Conservation (phyloP, 805 yeast species). For the Kuraishia ogatae region DNA sequence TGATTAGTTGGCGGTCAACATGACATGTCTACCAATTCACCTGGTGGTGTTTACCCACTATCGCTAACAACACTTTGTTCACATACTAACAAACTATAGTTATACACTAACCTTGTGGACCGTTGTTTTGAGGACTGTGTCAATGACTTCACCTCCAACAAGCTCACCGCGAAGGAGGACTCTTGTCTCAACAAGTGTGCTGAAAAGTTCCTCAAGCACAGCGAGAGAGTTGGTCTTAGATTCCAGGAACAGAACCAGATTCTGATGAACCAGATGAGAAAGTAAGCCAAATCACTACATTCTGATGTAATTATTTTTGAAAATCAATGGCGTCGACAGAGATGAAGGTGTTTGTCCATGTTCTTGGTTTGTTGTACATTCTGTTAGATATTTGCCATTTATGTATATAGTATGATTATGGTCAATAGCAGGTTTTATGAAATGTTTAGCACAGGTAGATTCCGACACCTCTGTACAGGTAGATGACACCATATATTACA, state of each 20-base stretch:
- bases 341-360: neutral
- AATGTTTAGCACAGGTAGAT: too few species aligned
- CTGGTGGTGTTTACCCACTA: too few species aligned
- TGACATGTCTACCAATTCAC: too few species aligned
- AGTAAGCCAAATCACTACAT: constrained; percentile 6
- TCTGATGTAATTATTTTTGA: neutral
- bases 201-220: constrained; percentile 95
- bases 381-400: neutral
- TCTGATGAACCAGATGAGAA: constrained; percentile 62
- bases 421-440: neutral
- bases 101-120: constrained; percentile 90
- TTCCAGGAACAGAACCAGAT: constrained; percentile 93
- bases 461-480: too few species aligned
- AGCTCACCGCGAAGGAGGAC: constrained; percentile 77
- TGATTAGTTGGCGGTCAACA: too few species aligned
- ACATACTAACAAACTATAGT: constrained; percentile 13
- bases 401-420: neutral
- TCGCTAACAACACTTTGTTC: too few species aligned
- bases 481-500: too few species aligned
- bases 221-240: constrained; percentile 97
- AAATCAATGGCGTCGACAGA: neutral
- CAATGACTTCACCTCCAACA: constrained; percentile 92
- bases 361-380: neutral
- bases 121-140: constrained; percentile 98
- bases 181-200: constrained; percentile 86